Percentiles rank a stretch among this genome's conserved stretches.
Conservation (phyloP, 2,329 filamentous ascomycete species). For the Calonectria hawksworthii region DNA sequence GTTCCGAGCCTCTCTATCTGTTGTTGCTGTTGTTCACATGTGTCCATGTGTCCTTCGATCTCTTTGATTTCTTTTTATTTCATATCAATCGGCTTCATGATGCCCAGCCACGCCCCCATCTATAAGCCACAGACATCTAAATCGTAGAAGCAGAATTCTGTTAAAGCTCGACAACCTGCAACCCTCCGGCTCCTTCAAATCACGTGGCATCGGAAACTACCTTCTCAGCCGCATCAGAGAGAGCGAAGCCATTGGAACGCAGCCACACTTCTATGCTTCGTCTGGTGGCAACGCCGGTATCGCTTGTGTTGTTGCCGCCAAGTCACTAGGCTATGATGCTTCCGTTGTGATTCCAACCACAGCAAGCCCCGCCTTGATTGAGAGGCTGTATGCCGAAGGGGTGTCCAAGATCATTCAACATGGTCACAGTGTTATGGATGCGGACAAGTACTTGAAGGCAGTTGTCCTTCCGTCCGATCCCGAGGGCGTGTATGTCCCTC, state of each 20-base stretch:
- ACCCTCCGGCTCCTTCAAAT: slow-evolving; percentile 88
- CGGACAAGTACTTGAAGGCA: slow-evolving; percentile 72
- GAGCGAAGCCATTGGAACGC: slow-evolving; percentile 23
- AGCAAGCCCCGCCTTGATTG: slow-evolving; percentile 77
- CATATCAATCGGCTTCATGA: not conserved
- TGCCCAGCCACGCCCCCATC: not conserved
- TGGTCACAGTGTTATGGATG: slow-evolving; percentile 77
- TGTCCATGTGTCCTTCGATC: not conserved
- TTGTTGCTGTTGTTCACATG: not conserved
- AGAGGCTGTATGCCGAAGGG: slow-evolving; percentile 75
- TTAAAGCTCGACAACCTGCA: slow-evolving; percentile 88
- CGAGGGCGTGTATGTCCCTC: slow-evolving; percentile 71
- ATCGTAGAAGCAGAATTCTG: slow-evolving; percentile 73
- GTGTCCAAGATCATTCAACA: slow-evolving; percentile 73
- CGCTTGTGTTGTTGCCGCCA: slow-evolving; percentile 80
- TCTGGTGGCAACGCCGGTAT: slow-evolving; percentile 86
- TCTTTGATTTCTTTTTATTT: not conserved
- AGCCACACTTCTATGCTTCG: slow-evolving; percentile 77
- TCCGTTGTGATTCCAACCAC: slow-evolving; percentile 80
- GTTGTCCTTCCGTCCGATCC: slow-evolving; percentile 61
- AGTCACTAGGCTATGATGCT: slow-evolving; percentile 70
- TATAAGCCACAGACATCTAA: slow-evolving; percentile 33
- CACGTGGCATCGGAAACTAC: slow-evolving; percentile 80
- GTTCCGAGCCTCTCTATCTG: not conserved
- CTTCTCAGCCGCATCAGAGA: slow-evolving; percentile 64